phyloP scores from a whole-genome alignment of 768 basidiomycete species.

The Kwoniella sp. region DNA sequence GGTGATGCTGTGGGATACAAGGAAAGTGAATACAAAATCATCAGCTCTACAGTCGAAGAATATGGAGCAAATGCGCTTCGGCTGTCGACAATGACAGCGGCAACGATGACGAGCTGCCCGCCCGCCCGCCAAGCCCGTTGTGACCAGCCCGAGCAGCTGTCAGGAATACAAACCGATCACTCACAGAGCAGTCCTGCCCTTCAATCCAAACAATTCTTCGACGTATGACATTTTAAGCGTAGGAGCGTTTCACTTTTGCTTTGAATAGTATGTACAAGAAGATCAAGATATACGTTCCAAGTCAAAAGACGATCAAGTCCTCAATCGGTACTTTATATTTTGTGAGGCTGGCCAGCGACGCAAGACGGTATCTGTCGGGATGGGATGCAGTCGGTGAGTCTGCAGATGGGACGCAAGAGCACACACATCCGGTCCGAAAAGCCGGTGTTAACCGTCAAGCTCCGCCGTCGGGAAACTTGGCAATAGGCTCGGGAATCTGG shows the following conservation, averaged over 20 bases:
- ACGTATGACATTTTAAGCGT: slow-evolving; percentile 33
- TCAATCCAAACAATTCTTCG: slow-evolving; percentile 55
- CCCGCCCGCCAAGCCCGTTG: too few relatives aligned
- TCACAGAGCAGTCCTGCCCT: slow-evolving; percentile 57
- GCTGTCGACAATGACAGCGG: too few relatives aligned
- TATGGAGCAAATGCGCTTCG: too few relatives aligned
- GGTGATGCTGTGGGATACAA: slow-evolving; percentile 35
- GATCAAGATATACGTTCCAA: not conserved
- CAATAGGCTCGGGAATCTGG: not conserved
- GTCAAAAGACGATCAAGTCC: not conserved
- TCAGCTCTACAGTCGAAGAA: slow-evolving; percentile 1
- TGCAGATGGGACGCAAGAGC: not conserved
- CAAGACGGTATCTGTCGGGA: slow-evolving; percentile 4
- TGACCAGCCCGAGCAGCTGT: not conserved
- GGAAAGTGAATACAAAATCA: not conserved
- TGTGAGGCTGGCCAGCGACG: not conserved
- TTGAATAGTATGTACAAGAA: not conserved
- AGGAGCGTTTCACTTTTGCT: not conserved
- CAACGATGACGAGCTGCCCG: too few relatives aligned
- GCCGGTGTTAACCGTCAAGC: not conserved
- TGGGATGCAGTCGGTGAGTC: not conserved
- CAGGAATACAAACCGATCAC: slow-evolving; percentile 14
- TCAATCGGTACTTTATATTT: not conserved
- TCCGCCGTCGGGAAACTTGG: not conserved
- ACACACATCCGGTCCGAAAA: slow-evolving; percentile 3